phyloP scores from a whole-genome alignment of 257 asterid species.

The Solanum ossicruentum region DNA sequence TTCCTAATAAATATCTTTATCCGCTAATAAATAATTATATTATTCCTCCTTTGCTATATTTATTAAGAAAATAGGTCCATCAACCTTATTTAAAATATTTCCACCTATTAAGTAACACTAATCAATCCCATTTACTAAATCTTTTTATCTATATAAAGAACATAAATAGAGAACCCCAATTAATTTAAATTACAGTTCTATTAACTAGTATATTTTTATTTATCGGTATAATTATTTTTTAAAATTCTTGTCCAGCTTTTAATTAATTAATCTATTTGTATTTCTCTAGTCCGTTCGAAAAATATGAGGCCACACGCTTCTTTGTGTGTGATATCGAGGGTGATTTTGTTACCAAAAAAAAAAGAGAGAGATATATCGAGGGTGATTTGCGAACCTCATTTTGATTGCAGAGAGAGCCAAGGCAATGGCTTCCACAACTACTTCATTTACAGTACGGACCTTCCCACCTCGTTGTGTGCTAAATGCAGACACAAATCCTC shows the following conservation, averaged over 20 bases:
- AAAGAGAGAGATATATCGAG: not conserved
- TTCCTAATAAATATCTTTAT: too few species aligned
- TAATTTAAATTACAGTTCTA: too few species aligned
- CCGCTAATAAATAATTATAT: too few species aligned
- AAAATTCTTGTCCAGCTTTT: not conserved
- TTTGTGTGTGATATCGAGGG: not conserved
- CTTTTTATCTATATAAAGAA: too few species aligned
- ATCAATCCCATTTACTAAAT: too few species aligned
- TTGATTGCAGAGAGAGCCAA: not conserved
- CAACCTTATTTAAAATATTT: too few species aligned
- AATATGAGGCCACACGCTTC: not conserved
- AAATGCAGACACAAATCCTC: slow-evolving; percentile 11
- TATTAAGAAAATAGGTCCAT: too few species aligned
- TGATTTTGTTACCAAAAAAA: not conserved
- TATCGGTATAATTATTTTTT: too few species aligned
- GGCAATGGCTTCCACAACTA: slow-evolving; percentile 48
- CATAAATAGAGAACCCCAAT: too few species aligned
- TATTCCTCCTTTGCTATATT: too few species aligned
- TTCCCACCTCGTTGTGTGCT: slow-evolving; percentile 11
- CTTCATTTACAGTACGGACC: slow-evolving; percentile 26
- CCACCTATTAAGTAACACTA: too few species aligned
- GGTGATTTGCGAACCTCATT: not conserved
- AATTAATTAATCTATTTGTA: not conserved
- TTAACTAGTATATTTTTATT: too few species aligned
- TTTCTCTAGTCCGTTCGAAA: not conserved